Percentiles rank a stretch among this genome's conserved stretches.
Conservation (phyloP, 2,329 filamentous ascomycete genomes). For the Macrophomina pseudophaseolina region DNA sequence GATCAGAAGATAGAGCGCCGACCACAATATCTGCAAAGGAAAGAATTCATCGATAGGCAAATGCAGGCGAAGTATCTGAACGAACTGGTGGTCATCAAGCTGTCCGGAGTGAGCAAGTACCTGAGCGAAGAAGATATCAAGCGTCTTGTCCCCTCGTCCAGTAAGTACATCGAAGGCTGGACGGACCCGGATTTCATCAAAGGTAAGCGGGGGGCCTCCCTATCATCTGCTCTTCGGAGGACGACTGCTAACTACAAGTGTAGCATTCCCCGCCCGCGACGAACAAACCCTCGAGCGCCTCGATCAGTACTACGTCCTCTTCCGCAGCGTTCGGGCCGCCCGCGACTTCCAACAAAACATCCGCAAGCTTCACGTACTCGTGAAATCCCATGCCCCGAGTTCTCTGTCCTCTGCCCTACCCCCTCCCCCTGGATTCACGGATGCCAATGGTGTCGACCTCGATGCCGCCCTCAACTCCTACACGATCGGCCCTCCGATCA, state of each 20-base stretch:
- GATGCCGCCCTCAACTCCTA: conserved; percentile 1
- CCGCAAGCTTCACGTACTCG: conserved; percentile 56
- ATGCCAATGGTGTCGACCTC: conserved; percentile 49
- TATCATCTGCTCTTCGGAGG: no score
- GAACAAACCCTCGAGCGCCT: conserved; percentile 65
- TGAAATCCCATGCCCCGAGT: conserved; percentile 49
- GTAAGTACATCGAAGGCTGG: conserved; percentile 71
- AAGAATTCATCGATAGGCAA: neutral
- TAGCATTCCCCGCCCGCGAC: conserved; percentile 69
- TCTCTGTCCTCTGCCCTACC: conserved; percentile 50
- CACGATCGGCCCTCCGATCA: conserved; percentile 24
- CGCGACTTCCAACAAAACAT: conserved; percentile 64
- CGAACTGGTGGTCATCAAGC: conserved; percentile 30
- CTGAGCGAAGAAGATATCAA: conserved; percentile 73
- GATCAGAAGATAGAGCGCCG: neutral
- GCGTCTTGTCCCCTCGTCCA: conserved; percentile 63
- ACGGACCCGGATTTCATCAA: conserved; percentile 62
- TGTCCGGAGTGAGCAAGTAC: conserved; percentile 55
- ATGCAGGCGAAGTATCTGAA: conserved; percentile 1
- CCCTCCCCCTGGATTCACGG: conserved; percentile 48
- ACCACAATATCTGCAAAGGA: neutral
- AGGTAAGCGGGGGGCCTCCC: conserved; percentile 43
- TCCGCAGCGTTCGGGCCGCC: conserved; percentile 65
- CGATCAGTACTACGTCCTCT: conserved; percentile 72
- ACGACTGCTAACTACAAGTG: no score